A percentile compares a stretch with the other conserved stretches of the same genome.
phyloP scores from a whole-genome alignment of 2,329 filamentous ascomycete genomes.

The Talaromyces sp. region DNA sequence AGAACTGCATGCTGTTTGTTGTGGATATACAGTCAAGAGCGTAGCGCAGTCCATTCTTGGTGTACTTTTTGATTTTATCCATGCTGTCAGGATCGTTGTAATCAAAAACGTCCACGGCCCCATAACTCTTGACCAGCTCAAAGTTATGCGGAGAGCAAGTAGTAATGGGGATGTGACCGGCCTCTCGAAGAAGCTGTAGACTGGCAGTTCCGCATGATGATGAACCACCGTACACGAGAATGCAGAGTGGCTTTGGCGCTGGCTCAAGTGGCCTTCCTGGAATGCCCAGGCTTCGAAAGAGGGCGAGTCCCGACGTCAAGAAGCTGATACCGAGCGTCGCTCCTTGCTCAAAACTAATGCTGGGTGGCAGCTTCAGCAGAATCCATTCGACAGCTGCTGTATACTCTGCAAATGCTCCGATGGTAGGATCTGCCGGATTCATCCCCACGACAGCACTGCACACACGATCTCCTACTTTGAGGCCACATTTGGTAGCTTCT shows the following conservation, averaged over 20 bases:
- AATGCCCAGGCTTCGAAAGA: slow-evolving; percentile 14
- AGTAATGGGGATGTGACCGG: slow-evolving; percentile 18
- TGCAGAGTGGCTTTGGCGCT: slow-evolving; percentile 9
- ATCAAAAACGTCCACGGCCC: slow-evolving; percentile 34
- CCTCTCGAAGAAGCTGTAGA: slow-evolving; percentile 38
- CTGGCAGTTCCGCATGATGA: slow-evolving; percentile 41
- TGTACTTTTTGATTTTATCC: slow-evolving; percentile 33
- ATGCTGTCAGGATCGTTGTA: slow-evolving; percentile 34
- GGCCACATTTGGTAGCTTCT: slow-evolving; percentile 2
- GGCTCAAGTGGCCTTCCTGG: not conserved
- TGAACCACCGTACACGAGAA: slow-evolving; percentile 45
- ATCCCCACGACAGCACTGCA: slow-evolving; percentile 25
- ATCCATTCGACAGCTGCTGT: slow-evolving; percentile 23
- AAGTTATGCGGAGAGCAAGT: slow-evolving; percentile 31
- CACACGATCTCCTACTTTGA: slow-evolving; percentile 29
- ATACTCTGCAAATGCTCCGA: slow-evolving; percentile 35
- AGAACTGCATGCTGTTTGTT: slow-evolving; percentile 27
- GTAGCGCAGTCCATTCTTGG: slow-evolving; percentile 31
- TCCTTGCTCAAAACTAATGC: slow-evolving; percentile 25
- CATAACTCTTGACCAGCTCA: slow-evolving; percentile 27
- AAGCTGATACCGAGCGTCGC: slow-evolving; percentile 20
- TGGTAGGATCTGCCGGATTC: slow-evolving; percentile 9
- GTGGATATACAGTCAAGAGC: slow-evolving; percentile 43
- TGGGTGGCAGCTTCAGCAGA: slow-evolving; percentile 24
- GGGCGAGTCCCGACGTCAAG: slow-evolving; percentile 17